Evolutionary conservation across 768 basidiomycete genomes (phyloP).

Genomic region (Gelatoporia subvermispora): DNA sequence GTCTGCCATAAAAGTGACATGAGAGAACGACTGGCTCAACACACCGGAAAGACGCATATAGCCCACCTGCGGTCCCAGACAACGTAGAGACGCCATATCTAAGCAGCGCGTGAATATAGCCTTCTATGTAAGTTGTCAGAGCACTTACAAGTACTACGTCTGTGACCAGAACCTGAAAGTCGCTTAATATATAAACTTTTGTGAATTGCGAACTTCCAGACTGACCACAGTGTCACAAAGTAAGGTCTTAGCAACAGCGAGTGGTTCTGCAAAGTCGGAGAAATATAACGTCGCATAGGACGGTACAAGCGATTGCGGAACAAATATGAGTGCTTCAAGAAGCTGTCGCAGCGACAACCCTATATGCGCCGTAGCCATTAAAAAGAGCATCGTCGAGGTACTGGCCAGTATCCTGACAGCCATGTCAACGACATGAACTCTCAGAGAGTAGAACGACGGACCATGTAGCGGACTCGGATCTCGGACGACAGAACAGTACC

Average conservation of each 20-base stretch:
- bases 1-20: too few species aligned
- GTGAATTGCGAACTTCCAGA: neutral
- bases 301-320: neutral
- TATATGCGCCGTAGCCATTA: neutral
- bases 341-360: neutral
- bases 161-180: neutral
- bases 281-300: neutral
- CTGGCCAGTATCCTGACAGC: neutral
- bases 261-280: neutral
- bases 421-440: neutral
- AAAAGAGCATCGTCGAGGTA: neutral
- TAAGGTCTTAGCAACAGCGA: neutral
- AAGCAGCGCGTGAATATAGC: too few species aligned
- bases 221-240: neutral
- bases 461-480: too few species aligned
- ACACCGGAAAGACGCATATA: constrained; percentile 15
- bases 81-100: constrained; percentile 20
- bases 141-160: neutral
- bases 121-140: too few species aligned
- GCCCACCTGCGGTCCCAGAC: constrained; percentile 20
- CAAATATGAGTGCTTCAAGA: neutral
- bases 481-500: neutral
- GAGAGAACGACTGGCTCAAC: neutral
- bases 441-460: too few species aligned
- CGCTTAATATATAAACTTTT: neutral